These are phyloP conservation scores for Neostapfia colusana DNA, from an alignment of 176 grass and related monocot species.

Conservation along the genomic window DNA sequence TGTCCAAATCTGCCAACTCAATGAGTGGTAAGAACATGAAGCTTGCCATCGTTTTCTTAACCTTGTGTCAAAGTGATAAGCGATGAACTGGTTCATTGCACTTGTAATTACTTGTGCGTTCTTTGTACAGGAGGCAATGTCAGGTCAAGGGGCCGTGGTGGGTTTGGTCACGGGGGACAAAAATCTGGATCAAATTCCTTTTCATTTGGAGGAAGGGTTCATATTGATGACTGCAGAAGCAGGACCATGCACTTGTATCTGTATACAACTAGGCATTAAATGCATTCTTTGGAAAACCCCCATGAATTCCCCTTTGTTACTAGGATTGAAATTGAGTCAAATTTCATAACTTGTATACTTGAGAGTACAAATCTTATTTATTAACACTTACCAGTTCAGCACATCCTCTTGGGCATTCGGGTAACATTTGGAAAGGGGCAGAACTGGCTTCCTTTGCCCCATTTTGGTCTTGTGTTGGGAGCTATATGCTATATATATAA, in stretches of 20 bases:
- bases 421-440: neutral
- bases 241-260: neutral
- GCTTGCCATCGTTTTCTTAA: neutral
- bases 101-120: slow-evolving; percentile 8
- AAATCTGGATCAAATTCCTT: slow-evolving; percentile 59
- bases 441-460: neutral
- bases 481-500: neutral
- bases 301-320: neutral
- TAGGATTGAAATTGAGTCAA: slow-evolving; percentile 17
- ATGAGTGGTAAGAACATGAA: slow-evolving; percentile 49
- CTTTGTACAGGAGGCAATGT: slow-evolving; percentile 58
- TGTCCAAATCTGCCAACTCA: slow-evolving; percentile 50
- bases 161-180: slow-evolving; percentile 51
- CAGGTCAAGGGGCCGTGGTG: slow-evolving; percentile 58
- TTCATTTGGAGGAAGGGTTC: slow-evolving; percentile 45
- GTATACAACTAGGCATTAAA: slow-evolving; percentile 43
- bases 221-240: slow-evolving; percentile 32
- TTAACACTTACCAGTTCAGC: neutral
- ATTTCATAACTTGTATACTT: neutral
- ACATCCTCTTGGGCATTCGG: no score
- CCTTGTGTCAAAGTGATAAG: neutral
- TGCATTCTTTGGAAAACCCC: slow-evolving; percentile 38
- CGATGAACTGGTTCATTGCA: neutral
- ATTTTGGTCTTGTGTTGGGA: neutral
- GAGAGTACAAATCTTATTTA: neutral